Base-by-base conservation (phyloP, 345 rosid species). In the Cardamine occulta region DNA sequence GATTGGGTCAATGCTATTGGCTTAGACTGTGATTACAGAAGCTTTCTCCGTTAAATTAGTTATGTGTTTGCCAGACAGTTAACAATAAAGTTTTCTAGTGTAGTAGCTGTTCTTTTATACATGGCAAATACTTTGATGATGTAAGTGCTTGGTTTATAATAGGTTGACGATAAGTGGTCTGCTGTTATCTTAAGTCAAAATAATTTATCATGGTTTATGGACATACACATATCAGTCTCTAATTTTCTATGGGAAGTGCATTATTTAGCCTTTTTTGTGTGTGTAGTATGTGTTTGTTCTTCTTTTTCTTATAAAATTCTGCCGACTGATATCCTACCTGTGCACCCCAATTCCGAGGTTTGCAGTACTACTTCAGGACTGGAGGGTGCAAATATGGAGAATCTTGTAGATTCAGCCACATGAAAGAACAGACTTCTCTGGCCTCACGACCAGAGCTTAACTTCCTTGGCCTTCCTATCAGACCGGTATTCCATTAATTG, bases 321-420 rank as follows among this genome's bases (percentile, higher is more conserved):
- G 21, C 12, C 51, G 37, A 19, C 70, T 69, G 42, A 72, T 82
- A 58, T 65, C 56, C 21, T 64, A 54, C 32, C 8, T 26, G 28
- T 77, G 62, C 34, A 10, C 24, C 24, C 2, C 14, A 34, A 47
- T 72, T 48, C n/a, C 37, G 72, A 57, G 81, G 80, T 32, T 34
- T 78, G 83, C 96, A 96, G 99, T 96, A 87, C 82, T 96, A 91
- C 88, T 79, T 93, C 76, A 89, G 89, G 83, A 89, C 92, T 68
- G 98, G 96, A 57, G 99, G 99, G 67, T 96, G 99, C 77, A 96
- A 91, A 85, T 93, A 80, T 79, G 99, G 99, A 63, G 87, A 87
- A 28, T 82, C 93, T 65, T 96, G 99, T 82, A 87, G 95, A 84
- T 96, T 79, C 82, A 89, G 77, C 80, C 99, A 96, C 88, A 57